A percentile compares a stretch with the other conserved stretches of the same genome.
These are phyloP conservation scores for Solanum corneliomulleri DNA, from an alignment of 257 asterid species.

Conservation along the genomic window DNA sequence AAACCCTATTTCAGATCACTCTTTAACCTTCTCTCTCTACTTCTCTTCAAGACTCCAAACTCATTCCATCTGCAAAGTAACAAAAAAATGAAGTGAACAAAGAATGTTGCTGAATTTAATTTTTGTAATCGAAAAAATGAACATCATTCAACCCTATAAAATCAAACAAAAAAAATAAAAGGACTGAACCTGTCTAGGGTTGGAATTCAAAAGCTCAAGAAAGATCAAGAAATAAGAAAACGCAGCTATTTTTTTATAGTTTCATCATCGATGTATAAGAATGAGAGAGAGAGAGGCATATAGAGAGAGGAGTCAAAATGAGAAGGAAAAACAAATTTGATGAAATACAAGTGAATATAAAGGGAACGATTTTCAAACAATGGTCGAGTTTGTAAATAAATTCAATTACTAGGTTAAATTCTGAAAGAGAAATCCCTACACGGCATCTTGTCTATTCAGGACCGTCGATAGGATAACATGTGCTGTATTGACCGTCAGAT, in stretches of 20 bases:
- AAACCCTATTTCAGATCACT: neutral
- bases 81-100: neutral
- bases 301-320: neutral
- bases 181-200: slow-evolving; percentile 44
- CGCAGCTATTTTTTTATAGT: neutral
- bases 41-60: neutral
- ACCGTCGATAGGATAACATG: slow-evolving; percentile 2
- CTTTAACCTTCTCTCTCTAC: neutral
- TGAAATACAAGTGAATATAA: neutral
- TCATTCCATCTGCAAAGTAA: slow-evolving; percentile 10
- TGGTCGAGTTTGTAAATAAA: neutral
- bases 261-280: neutral
- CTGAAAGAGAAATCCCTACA: neutral
- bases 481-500: slow-evolving; percentile 19
- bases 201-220: slow-evolving; percentile 23
- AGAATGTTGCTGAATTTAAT: neutral
- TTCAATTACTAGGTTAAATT: neutral
- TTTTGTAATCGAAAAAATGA: neutral
- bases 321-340: neutral
- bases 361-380: neutral
- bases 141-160: neutral
- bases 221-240: neutral
- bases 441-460: neutral
- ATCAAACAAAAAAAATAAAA: neutral
- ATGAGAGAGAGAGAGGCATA: neutral